Conservation (phyloP, 2,329 filamentous ascomycete species). For the Cercospora nicotianae region DNA sequence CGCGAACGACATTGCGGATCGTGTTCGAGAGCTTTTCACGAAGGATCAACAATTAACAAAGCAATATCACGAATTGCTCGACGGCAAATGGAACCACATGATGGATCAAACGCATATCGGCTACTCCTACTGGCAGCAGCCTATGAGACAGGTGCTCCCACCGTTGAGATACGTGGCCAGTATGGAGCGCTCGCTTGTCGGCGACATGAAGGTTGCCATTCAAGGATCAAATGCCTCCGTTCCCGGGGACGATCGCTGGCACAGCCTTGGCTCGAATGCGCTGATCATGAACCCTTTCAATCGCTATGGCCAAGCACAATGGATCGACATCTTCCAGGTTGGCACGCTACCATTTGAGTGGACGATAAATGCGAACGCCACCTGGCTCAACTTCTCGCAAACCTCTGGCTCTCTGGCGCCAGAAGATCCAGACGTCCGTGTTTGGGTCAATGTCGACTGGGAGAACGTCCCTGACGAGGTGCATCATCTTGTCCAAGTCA, state of each 20-base stretch:
- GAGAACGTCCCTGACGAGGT: neutral
- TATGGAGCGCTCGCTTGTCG: constrained; percentile 60
- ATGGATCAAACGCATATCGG: constrained; percentile 44
- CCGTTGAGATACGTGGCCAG: neutral
- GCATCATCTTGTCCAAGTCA: constrained; percentile 2
- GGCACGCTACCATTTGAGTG: constrained; percentile 57
- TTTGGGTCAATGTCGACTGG: constrained; percentile 3
- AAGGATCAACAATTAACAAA: constrained; percentile 58
- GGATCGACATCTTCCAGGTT: constrained; percentile 64
- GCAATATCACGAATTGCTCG: constrained; percentile 58
- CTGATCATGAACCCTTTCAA: constrained; percentile 59
- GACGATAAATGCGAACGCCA: constrained; percentile 48
- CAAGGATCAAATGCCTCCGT: constrained; percentile 63
- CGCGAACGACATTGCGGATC: constrained; percentile 55
- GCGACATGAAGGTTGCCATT: constrained; percentile 63
- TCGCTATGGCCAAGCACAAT: constrained; percentile 58
- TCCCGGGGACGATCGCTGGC: constrained; percentile 63
- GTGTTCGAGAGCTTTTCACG: constrained; percentile 57
- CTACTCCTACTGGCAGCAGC: constrained; percentile 64
- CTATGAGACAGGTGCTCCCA: constrained; percentile 33
- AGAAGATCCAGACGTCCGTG: constrained; percentile 12
- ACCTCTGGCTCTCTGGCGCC: constrained; percentile 45
- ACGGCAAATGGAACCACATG: constrained; percentile 42
- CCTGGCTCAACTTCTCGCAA: constrained; percentile 49
- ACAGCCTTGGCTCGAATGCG: constrained; percentile 53